phyloP scores from a whole-genome alignment of 331 rosid genomes.

The Phaseolus coccineus region DNA sequence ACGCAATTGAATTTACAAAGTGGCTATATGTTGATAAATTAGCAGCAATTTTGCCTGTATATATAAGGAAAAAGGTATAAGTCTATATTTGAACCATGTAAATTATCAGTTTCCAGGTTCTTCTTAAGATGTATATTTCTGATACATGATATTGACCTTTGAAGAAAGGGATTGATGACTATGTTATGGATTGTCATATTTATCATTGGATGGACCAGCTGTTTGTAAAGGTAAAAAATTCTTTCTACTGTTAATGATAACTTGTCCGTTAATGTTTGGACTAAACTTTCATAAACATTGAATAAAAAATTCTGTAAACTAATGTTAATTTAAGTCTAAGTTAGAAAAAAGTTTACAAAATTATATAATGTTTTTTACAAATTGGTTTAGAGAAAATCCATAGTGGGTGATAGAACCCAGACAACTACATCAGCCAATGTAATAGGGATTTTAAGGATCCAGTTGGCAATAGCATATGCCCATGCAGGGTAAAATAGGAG shows the following conservation, averaged over 20 bases:
- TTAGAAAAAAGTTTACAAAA: too few species aligned
- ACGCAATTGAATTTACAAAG: not conserved
- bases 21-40: constrained; percentile 1
- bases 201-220: not conserved
- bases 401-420: constrained; percentile 60
- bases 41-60: constrained; percentile 19
- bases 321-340: too few species aligned
- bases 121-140: not conserved
- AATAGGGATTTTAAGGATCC: constrained; percentile 65
- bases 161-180: not conserved
- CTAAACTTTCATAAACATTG: too few species aligned
- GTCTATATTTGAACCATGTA: not conserved
- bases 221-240: constrained; percentile 6
- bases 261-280: not conserved
- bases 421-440: constrained; percentile 50
- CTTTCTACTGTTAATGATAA: not conserved
- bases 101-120: not conserved
- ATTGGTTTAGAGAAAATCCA: not conserved
- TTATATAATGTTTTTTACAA: too few species aligned
- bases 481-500: constrained; percentile 80
- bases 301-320: too few species aligned
- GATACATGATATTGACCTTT: constrained; percentile 1
- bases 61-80: not conserved
- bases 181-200: not conserved
- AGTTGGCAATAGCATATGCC: constrained; percentile 66